phyloP scores from a whole-genome alignment of 2,329 filamentous ascomycete species.

The Endothia cerciana region DNA sequence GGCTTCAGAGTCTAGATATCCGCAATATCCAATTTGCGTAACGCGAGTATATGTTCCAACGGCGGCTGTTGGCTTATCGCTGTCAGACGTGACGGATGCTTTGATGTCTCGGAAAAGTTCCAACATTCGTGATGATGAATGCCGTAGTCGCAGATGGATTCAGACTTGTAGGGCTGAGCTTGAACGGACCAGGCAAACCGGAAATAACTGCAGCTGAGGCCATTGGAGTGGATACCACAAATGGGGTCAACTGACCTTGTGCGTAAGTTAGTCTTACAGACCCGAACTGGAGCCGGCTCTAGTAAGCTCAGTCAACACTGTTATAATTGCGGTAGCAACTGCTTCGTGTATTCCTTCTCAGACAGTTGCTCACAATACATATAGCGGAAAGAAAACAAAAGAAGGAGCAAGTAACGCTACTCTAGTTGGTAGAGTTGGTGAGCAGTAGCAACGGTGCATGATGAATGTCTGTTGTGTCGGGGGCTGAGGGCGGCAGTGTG shows the following conservation, averaged over 20 bases:
- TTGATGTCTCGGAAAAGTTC: neutral
- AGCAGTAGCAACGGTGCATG: neutral
- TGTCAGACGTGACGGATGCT: neutral
- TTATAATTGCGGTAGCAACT: neutral
- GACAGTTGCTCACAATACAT: too few relatives aligned
- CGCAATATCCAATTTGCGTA: neutral
- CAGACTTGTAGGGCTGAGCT: neutral
- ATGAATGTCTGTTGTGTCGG: neutral
- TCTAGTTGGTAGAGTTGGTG: neutral
- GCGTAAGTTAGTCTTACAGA: neutral
- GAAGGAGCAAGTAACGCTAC: neutral
- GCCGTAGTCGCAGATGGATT: neutral
- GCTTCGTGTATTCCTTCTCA: neutral
- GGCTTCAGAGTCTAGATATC: neutral
- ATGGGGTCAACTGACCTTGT: neutral
- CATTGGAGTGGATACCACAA: neutral
- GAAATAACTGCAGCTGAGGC: constrained; percentile 8
- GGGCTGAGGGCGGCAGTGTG: neutral
- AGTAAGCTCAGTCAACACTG: neutral
- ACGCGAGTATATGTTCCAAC: neutral
- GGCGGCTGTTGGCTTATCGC: neutral
- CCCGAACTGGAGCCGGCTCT: neutral
- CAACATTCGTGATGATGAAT: neutral
- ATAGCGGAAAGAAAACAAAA: neutral
- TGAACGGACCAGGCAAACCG: neutral